phyloP scores from a whole-genome alignment of 2,329 filamentous ascomycete species.

The Alternaria sp. region DNA sequence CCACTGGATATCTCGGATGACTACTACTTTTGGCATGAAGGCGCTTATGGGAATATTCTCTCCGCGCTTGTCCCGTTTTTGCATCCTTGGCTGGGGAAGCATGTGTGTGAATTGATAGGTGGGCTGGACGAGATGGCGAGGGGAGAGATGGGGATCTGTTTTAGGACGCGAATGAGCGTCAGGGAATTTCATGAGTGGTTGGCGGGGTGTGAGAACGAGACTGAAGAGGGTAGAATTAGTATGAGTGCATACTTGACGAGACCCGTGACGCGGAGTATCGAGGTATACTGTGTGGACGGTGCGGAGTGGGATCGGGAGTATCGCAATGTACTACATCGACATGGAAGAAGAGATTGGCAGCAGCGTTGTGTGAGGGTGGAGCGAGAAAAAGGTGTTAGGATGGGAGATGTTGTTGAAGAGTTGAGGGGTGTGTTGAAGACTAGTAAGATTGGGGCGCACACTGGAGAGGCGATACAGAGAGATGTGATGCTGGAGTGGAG shows the following conservation, averaged over 20 bases:
- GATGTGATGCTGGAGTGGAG: constrained; percentile 17
- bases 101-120: background rate
- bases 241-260: background rate
- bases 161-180: background rate
- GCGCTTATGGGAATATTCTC: constrained; percentile 5
- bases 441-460: background rate
- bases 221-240: background rate
- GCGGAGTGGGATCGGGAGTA: constrained; percentile 6
- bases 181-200: background rate
- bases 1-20: constrained; percentile 4
- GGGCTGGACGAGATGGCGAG: constrained; percentile 1
- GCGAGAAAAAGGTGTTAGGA: constrained; percentile 12
- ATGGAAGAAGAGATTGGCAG: background rate
- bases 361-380: constrained; percentile 11
- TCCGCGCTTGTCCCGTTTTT: constrained; percentile 5
- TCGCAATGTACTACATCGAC: background rate
- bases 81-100: constrained; percentile 6
- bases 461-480: background rate
- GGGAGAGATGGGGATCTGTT: constrained; percentile 1
- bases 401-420: constrained; percentile 18
- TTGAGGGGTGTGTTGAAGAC: constrained; percentile 8
- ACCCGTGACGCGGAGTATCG: background rate
- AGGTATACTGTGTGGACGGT: constrained; percentile 5
- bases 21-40: constrained; percentile 19
- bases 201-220: background rate